Conservation (phyloP, 768 basidiomycete species). For the Termitomyces sp. region DNA sequence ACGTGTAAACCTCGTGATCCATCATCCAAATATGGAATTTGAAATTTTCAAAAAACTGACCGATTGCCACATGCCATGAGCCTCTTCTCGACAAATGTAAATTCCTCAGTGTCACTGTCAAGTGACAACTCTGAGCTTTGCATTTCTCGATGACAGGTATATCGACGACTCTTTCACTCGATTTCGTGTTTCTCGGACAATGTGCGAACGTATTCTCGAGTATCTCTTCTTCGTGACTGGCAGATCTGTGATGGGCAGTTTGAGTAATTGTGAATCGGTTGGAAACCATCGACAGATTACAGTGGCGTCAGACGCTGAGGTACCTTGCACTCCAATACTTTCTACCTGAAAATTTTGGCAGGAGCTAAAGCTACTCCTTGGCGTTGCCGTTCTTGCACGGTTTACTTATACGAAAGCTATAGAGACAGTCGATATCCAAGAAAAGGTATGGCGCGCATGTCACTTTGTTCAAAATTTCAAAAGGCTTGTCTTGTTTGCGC, state of each 20-base stretch:
- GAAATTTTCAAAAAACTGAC: too few species aligned
- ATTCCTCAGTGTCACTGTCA: too few species aligned
- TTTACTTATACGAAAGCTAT: neutral
- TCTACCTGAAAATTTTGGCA: neutral
- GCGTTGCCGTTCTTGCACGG: neutral
- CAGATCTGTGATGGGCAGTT: neutral
- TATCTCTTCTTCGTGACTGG: neutral
- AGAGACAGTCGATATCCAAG: neutral
- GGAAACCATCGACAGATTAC: neutral
- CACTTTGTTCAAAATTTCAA: neutral
- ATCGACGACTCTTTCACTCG: neutral
- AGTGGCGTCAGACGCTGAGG: neutral
- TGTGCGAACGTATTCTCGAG: neutral
- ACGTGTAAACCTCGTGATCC: conserved; percentile 1
- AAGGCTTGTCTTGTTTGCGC: neutral
- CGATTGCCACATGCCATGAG: too few species aligned
- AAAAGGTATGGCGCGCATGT: neutral
- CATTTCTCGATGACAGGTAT: too few species aligned
- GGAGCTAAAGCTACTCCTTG: conserved; percentile 2
- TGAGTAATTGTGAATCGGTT: neutral
- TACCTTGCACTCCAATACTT: neutral
- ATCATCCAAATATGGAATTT: neutral
- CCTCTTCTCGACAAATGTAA: too few species aligned
- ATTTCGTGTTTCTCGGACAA: conserved; percentile 3
- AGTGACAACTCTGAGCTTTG: neutral